phyloP scores from a whole-genome alignment of 441 rosid genomes.

The Pelargonium myrrhifolium region DNA sequence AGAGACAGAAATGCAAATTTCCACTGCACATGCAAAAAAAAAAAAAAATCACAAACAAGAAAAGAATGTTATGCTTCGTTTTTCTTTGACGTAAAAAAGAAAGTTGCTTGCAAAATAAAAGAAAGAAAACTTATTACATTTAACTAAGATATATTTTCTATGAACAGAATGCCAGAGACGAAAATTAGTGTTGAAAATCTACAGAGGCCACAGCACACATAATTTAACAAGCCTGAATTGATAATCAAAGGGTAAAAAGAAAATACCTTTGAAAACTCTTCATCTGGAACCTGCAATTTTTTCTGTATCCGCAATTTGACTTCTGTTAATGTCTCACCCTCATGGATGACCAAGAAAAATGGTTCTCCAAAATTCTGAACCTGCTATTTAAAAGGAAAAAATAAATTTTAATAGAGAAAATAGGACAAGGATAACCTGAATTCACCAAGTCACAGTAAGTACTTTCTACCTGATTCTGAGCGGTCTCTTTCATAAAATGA shows the following conservation, averaged over 20 bases:
- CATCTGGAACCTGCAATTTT: conserved; percentile 60
- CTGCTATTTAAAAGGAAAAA: conserved; percentile 27
- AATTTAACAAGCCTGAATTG: background rate
- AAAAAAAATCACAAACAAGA: conserved; percentile 3
- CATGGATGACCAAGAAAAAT: conserved; percentile 55
- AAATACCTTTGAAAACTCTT: conserved; percentile 55
- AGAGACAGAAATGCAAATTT: conserved; percentile 45
- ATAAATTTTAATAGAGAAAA: background rate
- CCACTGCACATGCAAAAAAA: conserved; percentile 48
- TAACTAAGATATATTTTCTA: background rate
- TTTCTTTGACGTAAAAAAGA: background rate
- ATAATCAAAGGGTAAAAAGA: background rate
- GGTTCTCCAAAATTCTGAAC: conserved; percentile 72
- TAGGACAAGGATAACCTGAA: background rate
- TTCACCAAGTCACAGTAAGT: conserved; percentile 6
- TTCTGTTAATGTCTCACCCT: conserved; percentile 55
- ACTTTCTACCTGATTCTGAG: conserved; percentile 65
- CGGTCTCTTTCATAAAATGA: conserved; percentile 73
- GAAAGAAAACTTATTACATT: background rate
- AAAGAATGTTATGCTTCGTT: background rate
- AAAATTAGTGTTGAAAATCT: background rate
- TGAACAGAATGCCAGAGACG: background rate
- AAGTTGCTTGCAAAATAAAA: too few species aligned
- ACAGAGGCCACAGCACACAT: background rate
- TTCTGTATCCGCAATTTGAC: conserved; percentile 56